Evolutionary conservation across 805 yeast species (phyloP), one percentile per base, ranked within the genome.

Genomic region (Ogataea chonburiensis): DNA sequence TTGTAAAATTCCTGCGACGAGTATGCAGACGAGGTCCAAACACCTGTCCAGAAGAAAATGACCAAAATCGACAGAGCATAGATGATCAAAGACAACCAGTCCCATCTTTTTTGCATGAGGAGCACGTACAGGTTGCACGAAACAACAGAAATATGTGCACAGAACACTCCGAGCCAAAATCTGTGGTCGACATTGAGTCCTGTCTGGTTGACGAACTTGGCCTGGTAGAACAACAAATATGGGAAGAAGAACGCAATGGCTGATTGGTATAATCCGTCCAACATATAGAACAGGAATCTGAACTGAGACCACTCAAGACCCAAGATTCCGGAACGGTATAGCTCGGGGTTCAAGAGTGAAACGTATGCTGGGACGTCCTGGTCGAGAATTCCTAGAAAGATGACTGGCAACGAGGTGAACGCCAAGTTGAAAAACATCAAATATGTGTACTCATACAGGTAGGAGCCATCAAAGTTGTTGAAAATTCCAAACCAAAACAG

Each of bases 351-450:
- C 28, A 77, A 64, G 43, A 84, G 60, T 3, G 86, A 75, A 10
- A 81, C 77, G 34, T 69, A 66, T 49, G 77, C 86, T 15, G 75
- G 66, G 17, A 84, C 83, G 59, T 84, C 93, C 56, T 84, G 91
- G 57, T 84, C 94, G 28, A 82, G 62, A 19, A 80, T 70, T 12
- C 84, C 93, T 58, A 84, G 61, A 45, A 80, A 70, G 31, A 84
- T 81, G 29, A 84, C 84, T 4, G 94, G 91, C 40, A 83, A 60
- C 7, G 93, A 83, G 1, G 93, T 84, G 53, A 84, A 84, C 4
- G 87, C 86, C 66, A 85, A 70, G 57, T 84, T 84, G 69, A 79
- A 84, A 55, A 84, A 75, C 76, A 82, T 80, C 61, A 85, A 70
- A 55, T 74, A 81, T 15, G 94, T 84, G 61, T 75, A 85, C 60